phyloP scores from a whole-genome alignment of 169 alveolate genomes.

The Blepharisma undulans region DNA sequence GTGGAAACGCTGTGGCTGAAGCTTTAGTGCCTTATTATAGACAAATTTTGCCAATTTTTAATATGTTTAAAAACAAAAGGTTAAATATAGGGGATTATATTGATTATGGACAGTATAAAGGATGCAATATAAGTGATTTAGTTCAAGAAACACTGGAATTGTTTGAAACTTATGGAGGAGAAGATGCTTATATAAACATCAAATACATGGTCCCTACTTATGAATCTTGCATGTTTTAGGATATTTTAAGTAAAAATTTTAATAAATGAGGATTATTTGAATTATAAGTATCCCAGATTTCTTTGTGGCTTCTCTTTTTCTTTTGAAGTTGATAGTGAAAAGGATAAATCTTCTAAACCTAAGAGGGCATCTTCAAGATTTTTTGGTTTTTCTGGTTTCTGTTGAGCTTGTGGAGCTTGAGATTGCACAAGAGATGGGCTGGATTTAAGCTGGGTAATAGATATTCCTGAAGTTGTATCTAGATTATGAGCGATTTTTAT shows the following conservation, averaged over 20 bases:
- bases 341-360: not conserved
- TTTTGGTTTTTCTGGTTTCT: not conserved
- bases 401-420: not conserved
- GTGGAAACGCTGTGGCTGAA: constrained; percentile 84
- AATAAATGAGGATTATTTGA: not conserved
- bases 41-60: constrained; percentile 84
- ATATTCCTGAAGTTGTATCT: not conserved
- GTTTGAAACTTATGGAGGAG: constrained; percentile 87
- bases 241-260: constrained; percentile 36
- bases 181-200: constrained; percentile 82
- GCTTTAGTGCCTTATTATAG: constrained; percentile 88
- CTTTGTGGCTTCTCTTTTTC: not conserved
- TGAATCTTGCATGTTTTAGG: constrained; percentile 76
- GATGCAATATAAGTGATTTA: constrained; percentile 75
- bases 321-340: not conserved
- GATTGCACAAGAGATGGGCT: not conserved
- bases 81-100: constrained; percentile 82
- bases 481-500: not conserved
- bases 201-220: constrained; percentile 80
- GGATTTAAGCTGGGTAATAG: not conserved
- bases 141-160: constrained; percentile 85
- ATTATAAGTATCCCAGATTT: not conserved
- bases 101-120: constrained; percentile 76
- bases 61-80: constrained; percentile 76
- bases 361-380: not conserved